Conservation (phyloP, 148 eudicot genomes). For the Chenopodium berlandieri region DNA sequence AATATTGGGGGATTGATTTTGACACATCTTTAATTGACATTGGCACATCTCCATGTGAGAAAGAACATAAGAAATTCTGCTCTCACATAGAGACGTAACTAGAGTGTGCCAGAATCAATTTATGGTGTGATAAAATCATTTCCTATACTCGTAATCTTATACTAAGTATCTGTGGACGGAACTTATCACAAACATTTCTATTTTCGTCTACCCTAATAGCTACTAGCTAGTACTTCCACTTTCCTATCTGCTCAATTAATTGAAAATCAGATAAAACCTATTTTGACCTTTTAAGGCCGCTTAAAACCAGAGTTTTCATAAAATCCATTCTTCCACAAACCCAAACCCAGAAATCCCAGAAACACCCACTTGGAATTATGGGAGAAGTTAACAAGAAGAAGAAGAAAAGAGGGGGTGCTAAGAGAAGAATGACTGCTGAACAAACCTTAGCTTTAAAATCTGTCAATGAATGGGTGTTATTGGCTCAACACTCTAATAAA, state of each 20-base stretch:
- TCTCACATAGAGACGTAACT: no score
- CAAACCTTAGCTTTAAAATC: conserved; percentile 66
- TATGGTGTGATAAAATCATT: no score
- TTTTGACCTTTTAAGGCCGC: conserved; percentile 9
- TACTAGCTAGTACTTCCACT: not conserved
- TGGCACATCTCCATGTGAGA: no score
- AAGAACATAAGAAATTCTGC: no score
- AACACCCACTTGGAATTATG: conserved; percentile 2
- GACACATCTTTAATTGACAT: no score
- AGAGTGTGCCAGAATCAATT: no score
- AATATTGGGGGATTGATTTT: no score
- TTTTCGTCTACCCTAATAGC: no score
- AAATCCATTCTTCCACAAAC: no score
- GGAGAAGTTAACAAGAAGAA: conserved; percentile 46
- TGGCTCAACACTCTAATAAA: conserved; percentile 26
- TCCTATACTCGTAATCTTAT: no score
- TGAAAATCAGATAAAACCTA: not conserved
- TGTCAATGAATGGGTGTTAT: conserved; percentile 66
- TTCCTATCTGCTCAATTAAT: not conserved
- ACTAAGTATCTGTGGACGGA: no score
- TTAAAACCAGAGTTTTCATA: not conserved
- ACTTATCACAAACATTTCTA: no score
- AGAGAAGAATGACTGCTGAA: conserved; percentile 65
- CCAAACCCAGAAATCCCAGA: not conserved
- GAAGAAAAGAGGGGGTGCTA: conserved; percentile 70